Base-by-base conservation (phyloP, 2,329 filamentous ascomycete species). In the Fonsecaea multimorphosa region DNA sequence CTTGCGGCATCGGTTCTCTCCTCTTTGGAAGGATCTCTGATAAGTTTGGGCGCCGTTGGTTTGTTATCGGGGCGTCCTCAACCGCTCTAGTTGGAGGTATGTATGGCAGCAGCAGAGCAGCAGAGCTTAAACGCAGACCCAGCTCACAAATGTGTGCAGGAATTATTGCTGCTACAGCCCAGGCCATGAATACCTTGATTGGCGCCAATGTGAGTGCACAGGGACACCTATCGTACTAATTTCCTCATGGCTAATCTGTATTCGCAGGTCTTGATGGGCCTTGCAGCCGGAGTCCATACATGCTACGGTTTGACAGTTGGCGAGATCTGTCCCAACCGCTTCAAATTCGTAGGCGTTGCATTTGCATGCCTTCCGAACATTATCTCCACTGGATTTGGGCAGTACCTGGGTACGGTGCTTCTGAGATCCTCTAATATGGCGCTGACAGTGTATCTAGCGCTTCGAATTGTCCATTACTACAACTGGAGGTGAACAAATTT, bases 141-240 rank as follows among this genome's bases (percentile, higher is more conserved):
- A 51, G 49, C 49, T 52, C 22, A 52, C 49, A 52, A 3, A 5
- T n/a, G 38, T 40, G 38, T 40, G n/a, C 14, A 40, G 38, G 38
- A 40, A 74, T 76, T 40, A 67, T 77, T 27, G 74, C 73, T 3
- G 70, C 63, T n/a, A 76, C 73, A 6, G 74, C 75, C 14, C 63
- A 76, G 53, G 69, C 65, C 36, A 75, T 76, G 64, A 70, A 76
- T 49, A 73, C 74, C 2, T 64, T 77, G 31, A 71, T 77, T 36
- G 75, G 71, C 19, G 74, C 74, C 31, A 68, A 65, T 40, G 68
- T 54, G 14, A 40, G 38, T 40, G 19, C 49, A 29, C 49, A 51
- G 22, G 31, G 14, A 2, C n/a, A 44, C 29, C 34, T 27, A 52
- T 52, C 19, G 12, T 52, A 52, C 49, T 19, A n/a, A 29, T 31